Evolutionary conservation across 1,139 yeast genomes (phyloP).

Genomic region (Saccharomycopsis crataegensis): DNA sequence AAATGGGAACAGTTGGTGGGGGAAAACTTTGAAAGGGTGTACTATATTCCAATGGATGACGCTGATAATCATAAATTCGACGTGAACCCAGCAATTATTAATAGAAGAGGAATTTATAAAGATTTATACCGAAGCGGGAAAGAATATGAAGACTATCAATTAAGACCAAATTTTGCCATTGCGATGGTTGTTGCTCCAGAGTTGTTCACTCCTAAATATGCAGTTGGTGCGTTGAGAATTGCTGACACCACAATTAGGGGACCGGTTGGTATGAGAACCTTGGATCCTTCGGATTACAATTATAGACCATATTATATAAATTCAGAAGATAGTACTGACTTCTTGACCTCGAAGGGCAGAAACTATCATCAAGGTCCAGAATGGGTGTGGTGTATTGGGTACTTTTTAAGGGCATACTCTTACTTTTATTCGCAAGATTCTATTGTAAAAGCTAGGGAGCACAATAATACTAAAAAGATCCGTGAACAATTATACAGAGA

Average conservation of each 20-base stretch:
- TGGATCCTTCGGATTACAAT: conserved; percentile 88
- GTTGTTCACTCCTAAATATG: conserved; percentile 57
- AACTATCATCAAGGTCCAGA: conserved; percentile 99
- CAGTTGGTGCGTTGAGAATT: conserved; percentile 51
- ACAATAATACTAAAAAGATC: conserved; percentile 29
- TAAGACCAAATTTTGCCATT: conserved; percentile 86
- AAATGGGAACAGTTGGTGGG: conserved; percentile 71
- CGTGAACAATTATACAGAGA: conserved; percentile 33
- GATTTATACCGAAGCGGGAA: conserved; percentile 77
- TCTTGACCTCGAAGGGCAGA: conserved; percentile 90
- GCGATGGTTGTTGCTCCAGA: conserved; percentile 95
- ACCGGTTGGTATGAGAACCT: conserved; percentile 84
- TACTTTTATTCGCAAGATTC: conserved; percentile 41
- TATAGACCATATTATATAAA: conserved; percentile 86
- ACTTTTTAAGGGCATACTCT: conserved; percentile 70
- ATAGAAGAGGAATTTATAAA: conserved; percentile 91
- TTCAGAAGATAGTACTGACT: conserved; percentile 73
- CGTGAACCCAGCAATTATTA: conserved; percentile 57
- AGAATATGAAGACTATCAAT: conserved; percentile 87
- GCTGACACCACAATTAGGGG: conserved; percentile 79
- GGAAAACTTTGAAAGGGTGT: conserved; percentile 70
- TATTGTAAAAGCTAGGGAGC: conserved; percentile 25
- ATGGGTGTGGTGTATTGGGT: conserved; percentile 93
- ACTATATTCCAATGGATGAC: conserved; percentile 62
- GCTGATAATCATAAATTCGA: conserved; percentile 48